These are phyloP conservation scores for Vaccinium vitisidaea DNA, from an alignment of 148 eudicot genomes.

Conservation along the genomic window DNA sequence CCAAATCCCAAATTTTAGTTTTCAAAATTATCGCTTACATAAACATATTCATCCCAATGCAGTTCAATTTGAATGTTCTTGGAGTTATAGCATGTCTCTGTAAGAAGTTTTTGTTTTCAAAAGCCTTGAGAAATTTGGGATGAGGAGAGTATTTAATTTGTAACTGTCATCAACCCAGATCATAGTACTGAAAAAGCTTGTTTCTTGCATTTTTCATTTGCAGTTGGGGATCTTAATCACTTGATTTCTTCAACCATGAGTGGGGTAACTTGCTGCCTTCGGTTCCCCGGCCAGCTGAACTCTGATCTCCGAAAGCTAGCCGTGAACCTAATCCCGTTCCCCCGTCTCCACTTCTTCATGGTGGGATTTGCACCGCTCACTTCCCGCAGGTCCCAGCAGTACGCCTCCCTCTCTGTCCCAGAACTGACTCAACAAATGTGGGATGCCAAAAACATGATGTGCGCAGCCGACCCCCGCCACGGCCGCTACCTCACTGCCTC, in stretches of 20 bases:
- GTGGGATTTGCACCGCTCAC: slow-evolving; percentile 38
- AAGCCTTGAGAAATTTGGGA: background rate
- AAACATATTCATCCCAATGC: background rate
- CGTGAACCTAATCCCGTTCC: slow-evolving; percentile 84
- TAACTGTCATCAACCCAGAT: background rate
- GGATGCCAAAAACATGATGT: slow-evolving; percentile 93
- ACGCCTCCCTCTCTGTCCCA: slow-evolving; percentile 1
- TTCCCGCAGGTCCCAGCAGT: slow-evolving; percentile 6
- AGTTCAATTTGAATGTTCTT: background rate
- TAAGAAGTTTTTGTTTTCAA: background rate
- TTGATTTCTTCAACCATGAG: slow-evolving; percentile 54
- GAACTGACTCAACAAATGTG: slow-evolving; percentile 63
- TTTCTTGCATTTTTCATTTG: background rate
- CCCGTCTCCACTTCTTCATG: slow-evolving; percentile 90
- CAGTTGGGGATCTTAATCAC: slow-evolving; percentile 29
- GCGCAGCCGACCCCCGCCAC: slow-evolving; percentile 81
- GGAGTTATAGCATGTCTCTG: background rate
- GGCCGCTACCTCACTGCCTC: slow-evolving; percentile 85
- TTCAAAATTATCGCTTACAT: background rate
- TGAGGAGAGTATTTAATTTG: background rate
- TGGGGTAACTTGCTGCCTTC: slow-evolving; percentile 5
- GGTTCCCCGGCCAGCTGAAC: slow-evolving; percentile 4
- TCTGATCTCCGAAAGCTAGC: slow-evolving; percentile 67
- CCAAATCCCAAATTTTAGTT: background rate
- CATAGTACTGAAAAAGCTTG: background rate